Evolutionary conservation across 1,284 basidiomycete species (phyloP), one percentile per base, ranked within the genome.

Genomic region (Neonothopanus nambi): DNA sequence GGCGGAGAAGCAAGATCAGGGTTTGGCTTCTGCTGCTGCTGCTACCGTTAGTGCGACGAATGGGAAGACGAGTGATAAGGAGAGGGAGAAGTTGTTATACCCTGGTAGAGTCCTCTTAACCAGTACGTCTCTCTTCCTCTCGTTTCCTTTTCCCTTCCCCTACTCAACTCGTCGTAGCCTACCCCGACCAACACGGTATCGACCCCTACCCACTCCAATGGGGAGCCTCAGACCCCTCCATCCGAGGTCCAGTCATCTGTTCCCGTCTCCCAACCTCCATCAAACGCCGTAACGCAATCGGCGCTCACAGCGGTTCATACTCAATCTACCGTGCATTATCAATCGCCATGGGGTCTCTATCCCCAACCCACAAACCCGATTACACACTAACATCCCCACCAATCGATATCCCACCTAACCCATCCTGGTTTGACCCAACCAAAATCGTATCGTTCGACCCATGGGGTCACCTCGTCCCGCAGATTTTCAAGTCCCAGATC

Each of bases 371-470:
- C 74, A 88, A 91, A 68, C 93, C 93, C 4, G 89, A 95, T 66
- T 94, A 91, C 69, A 80, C 81, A 51, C 82, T 89, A 68, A 98
- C 95, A 0, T 89, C 97, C 69, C 95, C 96, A 0, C 91, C 94
- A 0, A 85, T 98, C 30, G 74, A 81, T 8, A 87, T 98, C 58
- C 88, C 87, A 3, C 89, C 87, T 13, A 87, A 93, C 61, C 84
- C 89, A 0, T 71, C 85, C 2, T 98, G 95, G 95, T 86, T 76
- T 55, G 87, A 15, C 6, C 36, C 28, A 2, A 70, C 65, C 62
- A 95, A 93, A 80, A 97, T 98, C 66, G 94, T 97, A 28, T 88
- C 89, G 1, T 89, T 98, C 68, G 96, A 98, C 67, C 95, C 95
- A 0, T 98, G 87, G 84, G 95, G 95, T 2, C 95, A 98, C 65